Conservation (phyloP, 179 eudicot species). For the Amaranthus tricolor region DNA sequence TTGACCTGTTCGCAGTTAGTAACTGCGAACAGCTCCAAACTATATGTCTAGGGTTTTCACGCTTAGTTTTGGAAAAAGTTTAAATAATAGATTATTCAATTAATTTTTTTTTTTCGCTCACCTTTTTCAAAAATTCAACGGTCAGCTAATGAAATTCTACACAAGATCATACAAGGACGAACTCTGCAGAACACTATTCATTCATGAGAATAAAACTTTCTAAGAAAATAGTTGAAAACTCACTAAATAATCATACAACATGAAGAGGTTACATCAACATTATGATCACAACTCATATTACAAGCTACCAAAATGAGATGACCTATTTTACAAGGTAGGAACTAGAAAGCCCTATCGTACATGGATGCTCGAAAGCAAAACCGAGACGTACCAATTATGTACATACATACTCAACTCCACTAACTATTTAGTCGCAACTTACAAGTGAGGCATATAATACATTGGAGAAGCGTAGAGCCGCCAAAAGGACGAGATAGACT, state of each 20-base stretch:
- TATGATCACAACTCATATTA: slow-evolving; percentile 1
- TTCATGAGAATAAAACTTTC: slow-evolving; percentile 9
- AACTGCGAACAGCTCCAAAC: too few relatives aligned
- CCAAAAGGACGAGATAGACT: too few relatives aligned
- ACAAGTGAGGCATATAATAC: slow-evolving; percentile 4
- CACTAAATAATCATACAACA: not conserved
- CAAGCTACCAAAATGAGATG: not conserved
- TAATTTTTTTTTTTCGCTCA: too few relatives aligned
- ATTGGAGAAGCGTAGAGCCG: not conserved
- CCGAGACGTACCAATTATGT: slow-evolving; percentile 7
- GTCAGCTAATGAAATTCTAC: not conserved
- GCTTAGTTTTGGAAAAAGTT: too few relatives aligned
- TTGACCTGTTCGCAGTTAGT: too few relatives aligned
- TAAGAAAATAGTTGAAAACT: not conserved
- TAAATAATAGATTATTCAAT: too few relatives aligned
- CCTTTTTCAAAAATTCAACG: too few relatives aligned
- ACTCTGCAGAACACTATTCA: not conserved
- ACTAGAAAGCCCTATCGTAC: not conserved
- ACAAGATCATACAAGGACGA: not conserved
- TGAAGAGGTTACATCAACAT: not conserved
- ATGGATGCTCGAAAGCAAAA: not conserved
- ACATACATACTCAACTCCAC: slow-evolving; percentile 23
- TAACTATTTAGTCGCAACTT: not conserved
- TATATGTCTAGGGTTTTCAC: too few relatives aligned
- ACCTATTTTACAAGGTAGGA: slow-evolving; percentile 23